Conservation (phyloP, 768 basidiomycete species). For the Phanerodontia chrysosporium region DNA sequence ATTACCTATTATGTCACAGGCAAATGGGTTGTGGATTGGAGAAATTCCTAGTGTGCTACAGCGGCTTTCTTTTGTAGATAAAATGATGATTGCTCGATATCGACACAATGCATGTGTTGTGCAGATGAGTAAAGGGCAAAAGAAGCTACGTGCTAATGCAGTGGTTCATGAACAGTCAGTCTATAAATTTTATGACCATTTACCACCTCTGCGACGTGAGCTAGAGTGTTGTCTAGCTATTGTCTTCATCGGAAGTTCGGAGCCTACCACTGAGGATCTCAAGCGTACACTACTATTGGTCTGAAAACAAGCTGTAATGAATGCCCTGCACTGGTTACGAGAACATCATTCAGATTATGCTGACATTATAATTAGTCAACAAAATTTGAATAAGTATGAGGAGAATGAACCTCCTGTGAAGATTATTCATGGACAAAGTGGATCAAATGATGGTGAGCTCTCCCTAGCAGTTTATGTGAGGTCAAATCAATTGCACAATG, state of each 20-base stretch:
- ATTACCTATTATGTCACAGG: too few species aligned
- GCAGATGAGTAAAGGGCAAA: slow-evolving; percentile 24
- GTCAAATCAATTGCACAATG: neutral
- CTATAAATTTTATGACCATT: neutral
- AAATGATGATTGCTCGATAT: slow-evolving; percentile 11
- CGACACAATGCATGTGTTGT: slow-evolving; percentile 27
- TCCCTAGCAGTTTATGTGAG: neutral
- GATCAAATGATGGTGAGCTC: neutral
- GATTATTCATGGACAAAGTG: neutral
- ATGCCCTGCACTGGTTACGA: slow-evolving; percentile 18
- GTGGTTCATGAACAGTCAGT: slow-evolving; percentile 13
- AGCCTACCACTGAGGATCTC: slow-evolving; percentile 27
- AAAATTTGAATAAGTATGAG: neutral
- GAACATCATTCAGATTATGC: slow-evolving; percentile 12
- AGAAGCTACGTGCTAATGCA: slow-evolving; percentile 16
- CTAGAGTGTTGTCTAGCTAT: slow-evolving; percentile 23
- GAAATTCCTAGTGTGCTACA: slow-evolving; percentile 12
- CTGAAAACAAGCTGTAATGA: slow-evolving; percentile 13
- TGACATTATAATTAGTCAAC: neutral
- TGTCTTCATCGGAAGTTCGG: slow-evolving; percentile 26
- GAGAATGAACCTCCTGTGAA: slow-evolving; percentile 20
- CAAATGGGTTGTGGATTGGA: slow-evolving; percentile 20
- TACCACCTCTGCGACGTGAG: slow-evolving; percentile 14
- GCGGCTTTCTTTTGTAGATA: slow-evolving; percentile 10
- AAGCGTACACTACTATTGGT: slow-evolving; percentile 20